Conservation (phyloP, 2,329 filamentous ascomycete genomes). For the Raffaelea albimanens region DNA sequence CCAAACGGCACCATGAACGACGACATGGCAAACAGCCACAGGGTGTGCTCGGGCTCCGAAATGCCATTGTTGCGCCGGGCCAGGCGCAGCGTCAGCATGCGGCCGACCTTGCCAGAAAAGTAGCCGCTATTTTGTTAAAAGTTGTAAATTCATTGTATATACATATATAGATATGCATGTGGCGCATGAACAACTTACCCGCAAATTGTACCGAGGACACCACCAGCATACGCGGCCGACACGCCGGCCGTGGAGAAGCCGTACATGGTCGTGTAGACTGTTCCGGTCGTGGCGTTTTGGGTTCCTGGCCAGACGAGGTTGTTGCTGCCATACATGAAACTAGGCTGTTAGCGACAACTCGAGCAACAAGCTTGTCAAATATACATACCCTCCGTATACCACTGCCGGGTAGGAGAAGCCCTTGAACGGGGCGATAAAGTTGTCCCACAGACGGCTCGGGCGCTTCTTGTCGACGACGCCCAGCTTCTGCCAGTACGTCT, state of each 20-base stretch:
- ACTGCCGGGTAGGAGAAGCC: conserved; percentile 30
- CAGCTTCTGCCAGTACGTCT: conserved; percentile 27
- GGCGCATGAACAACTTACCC: conserved; percentile 2
- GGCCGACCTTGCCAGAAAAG: conserved; percentile 16
- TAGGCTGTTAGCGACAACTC: neutral
- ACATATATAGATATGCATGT: no score
- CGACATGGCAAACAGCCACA: conserved; percentile 13
- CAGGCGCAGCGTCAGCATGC: conserved; percentile 11
- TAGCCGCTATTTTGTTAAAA: conserved; percentile 11
- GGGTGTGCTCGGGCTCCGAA: conserved; percentile 15
- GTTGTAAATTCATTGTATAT: no score
- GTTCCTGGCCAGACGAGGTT: conserved; percentile 22
- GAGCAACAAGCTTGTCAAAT: neutral
- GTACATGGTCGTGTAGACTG: conserved; percentile 21
- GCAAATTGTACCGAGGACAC: conserved; percentile 12
- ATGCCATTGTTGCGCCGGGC: conserved; percentile 15
- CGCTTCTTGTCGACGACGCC: conserved; percentile 17
- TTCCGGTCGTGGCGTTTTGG: conserved; percentile 21
- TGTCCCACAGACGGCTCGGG: conserved; percentile 25
- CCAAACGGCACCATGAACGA: conserved; percentile 13
- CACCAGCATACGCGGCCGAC: conserved; percentile 18
- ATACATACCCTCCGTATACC: conserved; percentile 22
- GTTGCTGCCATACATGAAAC: conserved; percentile 23
- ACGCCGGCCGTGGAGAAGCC: conserved; percentile 20
- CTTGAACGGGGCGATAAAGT: conserved; percentile 6